phyloP scores from a whole-genome alignment of 2,329 filamentous ascomycete genomes.

The Huntiella omanensis region DNA sequence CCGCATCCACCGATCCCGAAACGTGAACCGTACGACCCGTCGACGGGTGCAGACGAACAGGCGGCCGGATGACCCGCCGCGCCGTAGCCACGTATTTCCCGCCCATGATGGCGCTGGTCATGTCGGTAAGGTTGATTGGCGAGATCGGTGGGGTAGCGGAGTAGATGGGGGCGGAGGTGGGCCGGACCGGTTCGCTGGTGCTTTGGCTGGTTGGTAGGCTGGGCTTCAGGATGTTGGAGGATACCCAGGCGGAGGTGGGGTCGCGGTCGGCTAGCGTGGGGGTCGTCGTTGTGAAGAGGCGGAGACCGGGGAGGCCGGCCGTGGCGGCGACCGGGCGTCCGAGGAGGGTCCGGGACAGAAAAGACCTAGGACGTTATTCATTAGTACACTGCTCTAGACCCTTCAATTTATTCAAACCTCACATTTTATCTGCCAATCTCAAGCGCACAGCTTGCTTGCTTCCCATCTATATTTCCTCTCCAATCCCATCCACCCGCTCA shows the following conservation, averaged over 20 bases:
- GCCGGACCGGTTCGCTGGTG: not conserved
- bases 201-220: not conserved
- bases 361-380: slow-evolving; percentile 2
- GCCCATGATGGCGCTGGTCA: slow-evolving; percentile 11
- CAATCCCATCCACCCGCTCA: no score
- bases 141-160: slow-evolving; percentile 1
- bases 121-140: slow-evolving; percentile 19
- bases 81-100: slow-evolving; percentile 14
- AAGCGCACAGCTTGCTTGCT: no score
- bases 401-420: no score
- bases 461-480: no score
- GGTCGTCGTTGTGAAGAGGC: slow-evolving; percentile 7
- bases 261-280: not conserved
- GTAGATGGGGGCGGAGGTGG: not conserved
- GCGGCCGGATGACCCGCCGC: slow-evolving; percentile 7
- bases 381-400: not conserved
- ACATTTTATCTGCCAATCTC: no score
- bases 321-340: slow-evolving; percentile 2
- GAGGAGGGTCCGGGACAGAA: slow-evolving; percentile 2
- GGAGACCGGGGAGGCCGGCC: not conserved
- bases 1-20: slow-evolving; percentile 24
- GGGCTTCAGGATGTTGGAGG: slow-evolving; percentile 6
- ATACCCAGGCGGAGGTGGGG: slow-evolving; percentile 1
- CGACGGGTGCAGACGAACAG: slow-evolving; percentile 22
- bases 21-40: slow-evolving; percentile 27